Evolutionary conservation across 495 filamentous ascomycete genomes (phyloP).

Genomic region (Annulohypoxylon moriforme): DNA sequence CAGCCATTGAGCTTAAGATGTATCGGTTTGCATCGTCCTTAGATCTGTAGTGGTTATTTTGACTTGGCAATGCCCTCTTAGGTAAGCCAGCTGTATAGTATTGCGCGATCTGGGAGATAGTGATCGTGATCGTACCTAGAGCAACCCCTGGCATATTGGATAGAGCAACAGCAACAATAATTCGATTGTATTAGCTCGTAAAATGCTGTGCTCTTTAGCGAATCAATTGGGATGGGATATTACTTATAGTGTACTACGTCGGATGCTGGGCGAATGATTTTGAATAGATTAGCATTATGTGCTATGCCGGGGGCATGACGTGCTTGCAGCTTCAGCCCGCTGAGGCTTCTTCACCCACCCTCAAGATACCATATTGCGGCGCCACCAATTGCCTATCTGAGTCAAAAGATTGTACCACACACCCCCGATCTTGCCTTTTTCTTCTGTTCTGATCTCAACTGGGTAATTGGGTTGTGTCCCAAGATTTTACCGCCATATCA

Average conservation of each 20-base stretch:
- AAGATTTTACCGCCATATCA: neutral
- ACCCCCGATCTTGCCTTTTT: neutral
- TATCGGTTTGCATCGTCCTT: neutral
- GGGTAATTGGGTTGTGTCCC: neutral
- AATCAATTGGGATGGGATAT: conserved; percentile 3
- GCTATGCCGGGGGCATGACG: conserved; percentile 28
- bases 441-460: neutral
- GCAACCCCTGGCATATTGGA: neutral
- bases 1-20: neutral
- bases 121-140: neutral
- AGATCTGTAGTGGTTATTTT: neutral
- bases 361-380: neutral
- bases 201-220: neutral
- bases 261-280: neutral
- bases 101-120: neutral
- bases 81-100: neutral
- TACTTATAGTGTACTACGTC: neutral
- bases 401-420: neutral
- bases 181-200: neutral
- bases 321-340: conserved; percentile 26
- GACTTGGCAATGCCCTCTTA: neutral
- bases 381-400: neutral
- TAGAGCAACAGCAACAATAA: neutral
- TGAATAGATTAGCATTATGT: conserved; percentile 18
- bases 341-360: neutral